Evolutionary conservation across 495 filamentous ascomycete genomes (phyloP).

Genomic region (Xanthoparmelia taractica): DNA sequence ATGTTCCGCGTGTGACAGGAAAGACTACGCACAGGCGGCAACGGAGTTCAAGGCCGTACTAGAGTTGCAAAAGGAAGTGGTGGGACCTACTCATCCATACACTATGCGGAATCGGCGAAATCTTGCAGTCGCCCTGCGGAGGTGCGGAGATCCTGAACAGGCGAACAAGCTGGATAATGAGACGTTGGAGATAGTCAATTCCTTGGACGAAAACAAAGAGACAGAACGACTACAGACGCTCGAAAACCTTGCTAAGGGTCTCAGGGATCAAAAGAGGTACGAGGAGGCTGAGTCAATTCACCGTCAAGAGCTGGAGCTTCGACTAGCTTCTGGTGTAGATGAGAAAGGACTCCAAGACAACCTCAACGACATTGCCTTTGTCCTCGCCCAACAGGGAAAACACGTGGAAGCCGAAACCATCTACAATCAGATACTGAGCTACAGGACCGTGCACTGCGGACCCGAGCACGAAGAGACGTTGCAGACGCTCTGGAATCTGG

Average conservation of each 20-base stretch:
- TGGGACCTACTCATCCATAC: conserved; percentile 33
- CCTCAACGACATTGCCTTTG: conserved; percentile 1
- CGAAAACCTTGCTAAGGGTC: conserved; percentile 4
- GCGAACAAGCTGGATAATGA: conserved; percentile 22
- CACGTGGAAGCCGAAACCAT: conserved; percentile 19
- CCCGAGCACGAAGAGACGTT: conserved; percentile 13
- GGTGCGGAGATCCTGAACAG: conserved; percentile 15
- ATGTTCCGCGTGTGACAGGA: background rate
- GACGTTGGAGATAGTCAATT: conserved; percentile 12
- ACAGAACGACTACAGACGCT: conserved; percentile 5
- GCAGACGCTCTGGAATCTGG: conserved; percentile 12
- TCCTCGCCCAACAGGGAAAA: conserved; percentile 14
- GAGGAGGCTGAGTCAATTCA: conserved; percentile 21
- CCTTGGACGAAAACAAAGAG: background rate
- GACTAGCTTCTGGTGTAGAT: conserved; percentile 12
- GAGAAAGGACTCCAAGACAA: conserved; percentile 8
- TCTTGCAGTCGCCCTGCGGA: conserved; percentile 2
- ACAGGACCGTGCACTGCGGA: conserved; percentile 23
- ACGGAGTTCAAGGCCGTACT: conserved; percentile 5
- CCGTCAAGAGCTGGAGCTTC: conserved; percentile 17
- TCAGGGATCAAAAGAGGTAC: conserved; percentile 12
- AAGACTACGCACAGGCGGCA: conserved; percentile 11
- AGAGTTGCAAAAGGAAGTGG: conserved; percentile 22
- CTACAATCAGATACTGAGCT: conserved; percentile 14
- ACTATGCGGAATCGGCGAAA: conserved; percentile 29